phyloP scores from a whole-genome alignment of 306 rosid species.

The Citrullus mucosospermus region DNA sequence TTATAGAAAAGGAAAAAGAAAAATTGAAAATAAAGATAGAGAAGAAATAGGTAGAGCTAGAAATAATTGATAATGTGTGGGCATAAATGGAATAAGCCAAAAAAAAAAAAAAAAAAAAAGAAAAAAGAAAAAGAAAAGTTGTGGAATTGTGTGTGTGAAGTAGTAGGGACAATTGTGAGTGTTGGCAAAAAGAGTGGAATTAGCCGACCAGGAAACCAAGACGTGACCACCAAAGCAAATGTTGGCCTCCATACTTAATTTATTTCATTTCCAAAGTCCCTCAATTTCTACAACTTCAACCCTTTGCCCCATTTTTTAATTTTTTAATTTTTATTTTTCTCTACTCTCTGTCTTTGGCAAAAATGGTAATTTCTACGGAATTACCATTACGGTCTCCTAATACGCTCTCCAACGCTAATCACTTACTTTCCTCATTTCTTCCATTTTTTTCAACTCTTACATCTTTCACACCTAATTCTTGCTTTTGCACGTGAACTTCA shows the following conservation, averaged over 20 bases:
- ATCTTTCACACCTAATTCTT: not conserved
- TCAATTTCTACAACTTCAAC: not conserved
- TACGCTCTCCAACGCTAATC: conserved; percentile 1
- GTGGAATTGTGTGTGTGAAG: too few relatives aligned
- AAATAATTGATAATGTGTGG: too few relatives aligned
- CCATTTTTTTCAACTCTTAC: not conserved
- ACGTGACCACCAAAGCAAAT: conserved; percentile 59
- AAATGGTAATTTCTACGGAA: too few relatives aligned
- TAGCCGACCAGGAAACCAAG: conserved; percentile 47
- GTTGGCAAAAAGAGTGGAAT: conserved; percentile 13
- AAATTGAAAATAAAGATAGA: too few relatives aligned
- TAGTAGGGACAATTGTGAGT: not conserved
- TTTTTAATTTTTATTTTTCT: too few relatives aligned
- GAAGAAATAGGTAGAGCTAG: not conserved
- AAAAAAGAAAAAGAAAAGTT: too few relatives aligned
- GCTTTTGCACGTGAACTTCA: not conserved
- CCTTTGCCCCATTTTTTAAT: too few relatives aligned
- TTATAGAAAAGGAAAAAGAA: too few relatives aligned
- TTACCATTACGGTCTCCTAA: not conserved
- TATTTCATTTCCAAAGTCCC: conserved; percentile 29
- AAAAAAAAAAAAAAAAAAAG: too few relatives aligned
- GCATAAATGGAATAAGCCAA: too few relatives aligned
- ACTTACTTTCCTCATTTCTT: not conserved
- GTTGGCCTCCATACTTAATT: conserved; percentile 18
- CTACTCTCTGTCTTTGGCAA: not conserved